Base-by-base conservation (phyloP, 2,329 filamentous ascomycete genomes). In the Stromatinia cepivora region DNA sequence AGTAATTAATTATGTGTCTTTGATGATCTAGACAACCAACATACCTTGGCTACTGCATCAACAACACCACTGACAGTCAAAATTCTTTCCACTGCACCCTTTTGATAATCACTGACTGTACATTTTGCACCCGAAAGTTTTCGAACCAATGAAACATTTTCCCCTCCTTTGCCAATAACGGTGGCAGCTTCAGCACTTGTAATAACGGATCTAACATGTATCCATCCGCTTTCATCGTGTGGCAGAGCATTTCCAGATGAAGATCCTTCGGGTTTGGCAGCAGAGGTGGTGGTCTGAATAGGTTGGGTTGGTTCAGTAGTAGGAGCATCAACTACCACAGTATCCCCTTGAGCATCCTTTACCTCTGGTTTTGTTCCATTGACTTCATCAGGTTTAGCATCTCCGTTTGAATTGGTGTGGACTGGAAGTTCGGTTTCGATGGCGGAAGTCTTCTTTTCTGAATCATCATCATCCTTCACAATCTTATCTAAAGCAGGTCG, bases 101-200 rank as follows among this genome's bases (percentile, higher is more conserved):
- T 93, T 76, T 96, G 92, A 78, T 98, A 99, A 82, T 99, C 95
- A 83, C 94, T 97, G 76, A 99, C 95, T 61, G 95, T 99, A 84
- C 95, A 99, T 83, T 98, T 98, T 74, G 95, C 95, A 76, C 93
- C 94, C 66, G 95, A 97, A 82, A 97, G 86, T 79, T 92, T 93
- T 75, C 95, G 90, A 78, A 99, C 98, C 82, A 97, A 93, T 75
- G 94, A 97, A 61, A 99, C 95, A 78, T 99, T 99, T 84, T 99
- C 95, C 79, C 95, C 95, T 73, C 94, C 94, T 83, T 99, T 99
- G 79, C 95, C 95, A 81, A 99, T 99, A 74, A 97, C 93, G 62
- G 95, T 99, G 52, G 95, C 95, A 75, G 95, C 95, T 81, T 99
- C 95, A 58, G 93, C 93, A 81, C 94, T 99, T 66, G 94, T 97